Percentiles rank a stretch among this genome's conserved stretches.
These are phyloP conservation scores for Fusarium sp. DNA, from an alignment of 2,329 filamentous ascomycete genomes.

Conservation along the genomic window DNA sequence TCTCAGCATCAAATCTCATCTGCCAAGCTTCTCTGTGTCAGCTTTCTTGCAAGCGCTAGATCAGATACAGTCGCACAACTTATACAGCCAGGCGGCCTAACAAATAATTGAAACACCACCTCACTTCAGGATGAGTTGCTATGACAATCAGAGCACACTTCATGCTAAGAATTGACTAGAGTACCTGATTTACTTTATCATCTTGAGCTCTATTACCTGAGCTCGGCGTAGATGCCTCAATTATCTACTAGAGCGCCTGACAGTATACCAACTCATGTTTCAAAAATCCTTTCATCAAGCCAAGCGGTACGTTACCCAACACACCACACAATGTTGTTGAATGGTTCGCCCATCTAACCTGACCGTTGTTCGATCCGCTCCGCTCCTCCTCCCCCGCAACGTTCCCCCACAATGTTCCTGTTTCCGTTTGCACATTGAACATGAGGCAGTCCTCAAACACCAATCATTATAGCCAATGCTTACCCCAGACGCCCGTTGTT, in stretches of 20 bases:
- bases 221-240: too few species aligned
- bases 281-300: slow-evolving; percentile 2
- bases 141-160: too few species aligned
- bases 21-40: slow-evolving; percentile 4
- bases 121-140: too few species aligned
- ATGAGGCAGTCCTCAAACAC: slow-evolving; percentile 28
- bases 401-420: slow-evolving; percentile 32
- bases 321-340: slow-evolving; percentile 5
- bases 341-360: slow-evolving; percentile 32
- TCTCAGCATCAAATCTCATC: background rate
- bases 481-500: slow-evolving; percentile 41
- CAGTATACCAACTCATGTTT: slow-evolving; percentile 8
- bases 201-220: too few species aligned
- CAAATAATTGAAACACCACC: too few species aligned
- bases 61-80: slow-evolving; percentile 17
- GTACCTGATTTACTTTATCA: too few species aligned
- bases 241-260: too few species aligned
- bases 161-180: too few species aligned
- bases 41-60: slow-evolving; percentile 14
- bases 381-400: slow-evolving; percentile 21
- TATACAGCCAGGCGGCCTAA: background rate
- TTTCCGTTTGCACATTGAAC: slow-evolving; percentile 18
- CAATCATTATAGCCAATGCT: slow-evolving; percentile 37
- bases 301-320: slow-evolving; percentile 21
- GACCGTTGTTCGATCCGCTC: slow-evolving; percentile 31